phyloP scores from a whole-genome alignment of 345 rosid species.

The Eucalyptus pauciflora region DNA sequence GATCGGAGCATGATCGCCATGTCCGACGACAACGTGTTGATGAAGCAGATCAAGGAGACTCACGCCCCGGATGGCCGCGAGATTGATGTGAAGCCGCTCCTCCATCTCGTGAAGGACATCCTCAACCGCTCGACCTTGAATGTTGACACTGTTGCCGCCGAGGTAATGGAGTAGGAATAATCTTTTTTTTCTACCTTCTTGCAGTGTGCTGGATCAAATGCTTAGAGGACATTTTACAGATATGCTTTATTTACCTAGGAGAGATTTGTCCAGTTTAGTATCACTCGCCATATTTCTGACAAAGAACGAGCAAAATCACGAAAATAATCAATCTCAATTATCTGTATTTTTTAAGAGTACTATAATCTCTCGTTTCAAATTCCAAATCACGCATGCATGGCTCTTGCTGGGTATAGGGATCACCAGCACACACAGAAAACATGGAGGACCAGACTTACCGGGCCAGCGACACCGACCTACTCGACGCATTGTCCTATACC shows the following conservation, averaged over 20 bases:
- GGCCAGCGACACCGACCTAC: neutral
- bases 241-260: neutral
- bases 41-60: conserved; percentile 40
- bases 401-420: neutral
- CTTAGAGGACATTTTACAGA: neutral
- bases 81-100: conserved; percentile 50
- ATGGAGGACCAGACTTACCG: conserved; percentile 26
- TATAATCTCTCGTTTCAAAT: neutral
- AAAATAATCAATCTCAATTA: neutral
- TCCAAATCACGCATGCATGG: neutral
- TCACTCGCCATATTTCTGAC: neutral
- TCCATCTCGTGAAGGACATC: conserved; percentile 52
- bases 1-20: conserved; percentile 8
- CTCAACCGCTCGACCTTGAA: conserved; percentile 15
- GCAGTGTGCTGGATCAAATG: neutral
- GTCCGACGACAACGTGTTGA: conserved; percentile 48
- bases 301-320: neutral
- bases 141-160: neutral
- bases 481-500: conserved; percentile 33
- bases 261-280: neutral
- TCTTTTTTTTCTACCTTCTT: neutral
- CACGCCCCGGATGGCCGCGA: conserved; percentile 52
- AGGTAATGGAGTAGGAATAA: neutral
- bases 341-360: neutral
- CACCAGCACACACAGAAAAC: neutral